Conservation (phyloP, 1,139 yeast species). For the Kodamaea sp. region DNA sequence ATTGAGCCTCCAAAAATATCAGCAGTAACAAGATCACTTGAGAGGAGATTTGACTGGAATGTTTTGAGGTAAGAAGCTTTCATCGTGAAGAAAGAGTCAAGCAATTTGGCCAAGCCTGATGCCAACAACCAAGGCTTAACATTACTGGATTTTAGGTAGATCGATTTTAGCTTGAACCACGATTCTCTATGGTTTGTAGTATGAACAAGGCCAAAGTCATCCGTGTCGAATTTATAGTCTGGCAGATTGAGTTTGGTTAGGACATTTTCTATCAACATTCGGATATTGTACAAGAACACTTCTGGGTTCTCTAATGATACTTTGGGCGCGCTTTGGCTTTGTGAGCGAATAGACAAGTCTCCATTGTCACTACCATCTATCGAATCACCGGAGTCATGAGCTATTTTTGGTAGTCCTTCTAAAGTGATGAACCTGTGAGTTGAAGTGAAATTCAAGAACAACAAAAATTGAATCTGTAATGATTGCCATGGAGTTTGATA, state of each 20-base stretch:
- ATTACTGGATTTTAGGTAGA: slow-evolving; percentile 23
- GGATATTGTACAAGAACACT: slow-evolving; percentile 21
- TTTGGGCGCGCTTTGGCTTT: neutral
- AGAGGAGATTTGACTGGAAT: neutral
- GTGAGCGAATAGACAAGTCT: neutral
- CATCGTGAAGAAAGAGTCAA: slow-evolving; percentile 27
- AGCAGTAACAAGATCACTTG: neutral
- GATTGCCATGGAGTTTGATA: slow-evolving; percentile 33
- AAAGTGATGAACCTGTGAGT: slow-evolving; percentile 17
- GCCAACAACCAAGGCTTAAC: slow-evolving; percentile 35
- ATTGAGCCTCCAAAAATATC: neutral
- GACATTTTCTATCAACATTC: slow-evolving; percentile 25
- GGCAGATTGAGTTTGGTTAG: slow-evolving; percentile 17
- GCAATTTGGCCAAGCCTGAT: slow-evolving; percentile 30
- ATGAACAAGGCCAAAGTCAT: slow-evolving; percentile 22
- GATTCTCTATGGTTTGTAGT: slow-evolving; percentile 11
- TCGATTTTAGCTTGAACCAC: slow-evolving; percentile 33
- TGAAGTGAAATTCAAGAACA: slow-evolving; percentile 37
- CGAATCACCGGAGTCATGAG: slow-evolving; percentile 12
- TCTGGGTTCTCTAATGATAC: neutral
- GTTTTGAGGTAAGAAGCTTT: slow-evolving; percentile 8
- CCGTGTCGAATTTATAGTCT: slow-evolving; percentile 19
- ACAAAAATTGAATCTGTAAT: slow-evolving; percentile 33
- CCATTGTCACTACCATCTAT: neutral
- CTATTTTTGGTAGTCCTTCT: slow-evolving; percentile 5